Evolutionary conservation across 73 alveolate species (phyloP), one percentile per base, ranked within the genome.

Genomic region (Paramecium biaurelia): DNA sequence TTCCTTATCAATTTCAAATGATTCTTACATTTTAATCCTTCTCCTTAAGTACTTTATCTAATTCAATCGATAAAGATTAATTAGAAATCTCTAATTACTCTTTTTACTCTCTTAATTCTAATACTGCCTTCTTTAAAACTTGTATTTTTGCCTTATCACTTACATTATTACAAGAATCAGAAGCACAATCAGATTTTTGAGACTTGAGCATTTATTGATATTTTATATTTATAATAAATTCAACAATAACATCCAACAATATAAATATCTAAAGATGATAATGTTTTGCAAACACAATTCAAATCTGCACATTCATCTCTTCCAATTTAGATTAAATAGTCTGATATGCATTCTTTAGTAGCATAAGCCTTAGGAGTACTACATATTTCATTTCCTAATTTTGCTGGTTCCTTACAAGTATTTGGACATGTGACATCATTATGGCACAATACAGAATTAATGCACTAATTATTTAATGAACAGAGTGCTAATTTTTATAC

Each of bases 71-170:
- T 12, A 79, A 63, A 4, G 42, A 79, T 79, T 79, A 20, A 26
- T 43, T 79, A 2, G 70, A 41, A 7, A 18, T 42, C 43, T 79
- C 90, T 23, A 43, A 79, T 79, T 79, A 24, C 12, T 21, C 28
- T 21, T 41, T 79, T 23, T 38, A 7, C 6, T 79, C 45, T 9
- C 90, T 79, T 47, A 79, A 45, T 43, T 79, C 90, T 1, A 79
- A 12, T 12, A 79, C 90, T 18, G 90, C 90, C 49, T 79, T 79
- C 47, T 43, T 79, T 38, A 79, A 57, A 0, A 63, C 84, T 63
- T 63, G 84, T 12, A 63, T 32, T 63, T 63, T 63, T 7, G 41
- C 26, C 12, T 63, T 63, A 30, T 63, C 84, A 12, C 49, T 63
- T 0, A 1, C 84, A 30, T 23, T 26, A 30, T 63, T 63, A 63